A percentile compares a stretch with the other conserved stretches of the same genome.
Conservation (phyloP, 2,329 filamentous ascomycete species). For the Sphaerulina populicola region DNA sequence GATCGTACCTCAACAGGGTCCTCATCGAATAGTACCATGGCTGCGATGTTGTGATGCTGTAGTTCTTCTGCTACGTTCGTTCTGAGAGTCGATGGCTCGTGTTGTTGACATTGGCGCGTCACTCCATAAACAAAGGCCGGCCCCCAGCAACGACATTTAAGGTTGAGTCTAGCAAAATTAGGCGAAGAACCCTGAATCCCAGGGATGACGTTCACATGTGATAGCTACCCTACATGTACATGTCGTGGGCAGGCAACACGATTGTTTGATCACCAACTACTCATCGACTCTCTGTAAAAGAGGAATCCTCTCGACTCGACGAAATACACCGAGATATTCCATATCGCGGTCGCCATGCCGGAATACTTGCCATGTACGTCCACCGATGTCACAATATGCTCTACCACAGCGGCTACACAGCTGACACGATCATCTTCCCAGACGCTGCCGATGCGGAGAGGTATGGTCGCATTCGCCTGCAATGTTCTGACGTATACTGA, state of each 20-base stretch:
- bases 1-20: conserved; percentile 69
- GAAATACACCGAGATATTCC: not conserved
- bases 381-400: not conserved
- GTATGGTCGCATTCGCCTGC: conserved; percentile 39
- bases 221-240: conserved; percentile 2
- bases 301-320: not conserved
- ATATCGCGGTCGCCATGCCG: conserved; percentile 1
- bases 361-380: conserved; percentile 45
- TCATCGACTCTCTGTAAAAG: not conserved
- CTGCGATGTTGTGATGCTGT: conserved; percentile 7
- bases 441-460: conserved; percentile 97
- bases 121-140: conserved; percentile 10
- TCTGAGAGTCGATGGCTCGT: not conserved
- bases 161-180: not conserved
- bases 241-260: conserved; percentile 10
- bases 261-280: not conserved
- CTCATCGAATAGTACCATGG: conserved; percentile 85
- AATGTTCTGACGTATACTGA: not conserved
- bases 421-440: conserved; percentile 39
- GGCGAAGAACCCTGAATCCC: not conserved
- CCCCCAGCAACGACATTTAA: conserved; percentile 4
- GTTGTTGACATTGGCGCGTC: conserved; percentile 11
- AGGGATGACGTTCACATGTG: conserved; percentile 7
- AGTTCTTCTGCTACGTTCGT: not conserved
- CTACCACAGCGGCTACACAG: conserved; percentile 1